These are phyloP conservation scores for Theileria orientalis DNA, from an alignment of 169 alveolate species.

Conservation along the genomic window DNA sequence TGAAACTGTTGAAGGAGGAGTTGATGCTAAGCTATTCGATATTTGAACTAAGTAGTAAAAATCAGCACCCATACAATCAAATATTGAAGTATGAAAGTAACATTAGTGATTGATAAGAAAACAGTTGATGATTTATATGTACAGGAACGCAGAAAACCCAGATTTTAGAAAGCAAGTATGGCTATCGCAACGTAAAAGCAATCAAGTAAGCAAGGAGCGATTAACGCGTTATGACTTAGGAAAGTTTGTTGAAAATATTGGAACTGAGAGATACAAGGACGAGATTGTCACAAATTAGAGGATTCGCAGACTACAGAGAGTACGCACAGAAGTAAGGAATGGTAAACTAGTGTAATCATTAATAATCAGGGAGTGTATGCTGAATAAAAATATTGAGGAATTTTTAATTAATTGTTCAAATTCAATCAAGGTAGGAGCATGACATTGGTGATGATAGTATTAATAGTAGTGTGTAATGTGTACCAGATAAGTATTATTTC, in stretches of 20 bases:
- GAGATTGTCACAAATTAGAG: slow-evolving; percentile 24
- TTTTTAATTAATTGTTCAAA: slow-evolving; percentile 19
- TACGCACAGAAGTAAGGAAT: slow-evolving; percentile 45
- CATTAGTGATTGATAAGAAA: no score
- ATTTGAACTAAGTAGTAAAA: slow-evolving; percentile 15
- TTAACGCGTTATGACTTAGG: not conserved
- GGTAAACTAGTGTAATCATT: not conserved
- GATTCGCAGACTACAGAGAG: slow-evolving; percentile 30
- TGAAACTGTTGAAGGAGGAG: slow-evolving; percentile 26
- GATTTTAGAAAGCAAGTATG: slow-evolving; percentile 28
- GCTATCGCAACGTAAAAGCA: slow-evolving; percentile 46
- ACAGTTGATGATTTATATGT: not conserved
- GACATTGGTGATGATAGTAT: no score
- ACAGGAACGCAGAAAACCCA: slow-evolving; percentile 42
- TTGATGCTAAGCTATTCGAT: slow-evolving; percentile 33
- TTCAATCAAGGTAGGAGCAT: slow-evolving; percentile 13
- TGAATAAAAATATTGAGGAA: slow-evolving; percentile 2
- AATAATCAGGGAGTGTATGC: slow-evolving; percentile 53
- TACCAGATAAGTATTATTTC: no score
- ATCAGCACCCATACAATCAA: not conserved
- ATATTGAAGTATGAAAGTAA: not conserved
- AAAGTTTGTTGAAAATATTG: slow-evolving; percentile 15
- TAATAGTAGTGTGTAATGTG: no score
- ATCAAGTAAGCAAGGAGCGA: slow-evolving; percentile 3
- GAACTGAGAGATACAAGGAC: slow-evolving; percentile 19